Conservation (phyloP, 2,329 filamentous ascomycete species). For the Fusarium floridanum region DNA sequence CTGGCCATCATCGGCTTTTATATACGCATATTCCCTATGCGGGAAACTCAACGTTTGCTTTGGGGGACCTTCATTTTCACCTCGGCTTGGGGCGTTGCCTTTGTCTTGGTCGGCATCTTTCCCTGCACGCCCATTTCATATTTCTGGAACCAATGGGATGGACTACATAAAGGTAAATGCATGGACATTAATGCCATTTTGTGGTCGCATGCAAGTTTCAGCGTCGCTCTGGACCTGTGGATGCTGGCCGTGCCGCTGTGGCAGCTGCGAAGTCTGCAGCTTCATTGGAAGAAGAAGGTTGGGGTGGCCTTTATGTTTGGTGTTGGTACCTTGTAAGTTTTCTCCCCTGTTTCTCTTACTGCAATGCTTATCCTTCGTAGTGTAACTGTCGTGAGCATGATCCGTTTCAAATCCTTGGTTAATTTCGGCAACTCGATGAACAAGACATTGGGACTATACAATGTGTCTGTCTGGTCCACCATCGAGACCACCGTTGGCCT, state of each 20-base stretch:
- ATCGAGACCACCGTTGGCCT: slow-evolving; percentile 40
- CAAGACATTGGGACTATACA: slow-evolving; percentile 42
- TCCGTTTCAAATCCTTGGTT: slow-evolving; percentile 46
- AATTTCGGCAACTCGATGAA: slow-evolving; percentile 38
- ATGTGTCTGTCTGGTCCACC: slow-evolving; percentile 46
- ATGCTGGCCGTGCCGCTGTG: slow-evolving; percentile 62
- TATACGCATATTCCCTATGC: slow-evolving; percentile 61
- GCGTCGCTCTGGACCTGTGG: slow-evolving; percentile 62
- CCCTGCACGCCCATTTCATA: slow-evolving; percentile 61
- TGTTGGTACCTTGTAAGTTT: slow-evolving; percentile 55
- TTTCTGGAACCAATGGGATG: slow-evolving; percentile 67
- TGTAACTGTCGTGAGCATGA: slow-evolving; percentile 47
- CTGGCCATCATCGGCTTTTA: slow-evolving; percentile 65
- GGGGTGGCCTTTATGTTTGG: slow-evolving; percentile 60
- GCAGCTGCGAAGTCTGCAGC: slow-evolving; percentile 53
- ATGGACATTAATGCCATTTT: slow-evolving; percentile 58
- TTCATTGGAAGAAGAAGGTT: slow-evolving; percentile 60
- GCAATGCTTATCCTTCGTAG: background rate
- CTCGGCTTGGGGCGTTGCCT: slow-evolving; percentile 52
- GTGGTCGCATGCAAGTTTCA: slow-evolving; percentile 62
- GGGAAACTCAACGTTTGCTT: slow-evolving; percentile 51
- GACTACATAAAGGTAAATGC: slow-evolving; percentile 47
- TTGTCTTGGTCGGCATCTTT: slow-evolving; percentile 57
- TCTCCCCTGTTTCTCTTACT: background rate
- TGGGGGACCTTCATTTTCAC: slow-evolving; percentile 55